Conservation (phyloP, 306 rosid genomes). For the Dryas octopetala region DNA sequence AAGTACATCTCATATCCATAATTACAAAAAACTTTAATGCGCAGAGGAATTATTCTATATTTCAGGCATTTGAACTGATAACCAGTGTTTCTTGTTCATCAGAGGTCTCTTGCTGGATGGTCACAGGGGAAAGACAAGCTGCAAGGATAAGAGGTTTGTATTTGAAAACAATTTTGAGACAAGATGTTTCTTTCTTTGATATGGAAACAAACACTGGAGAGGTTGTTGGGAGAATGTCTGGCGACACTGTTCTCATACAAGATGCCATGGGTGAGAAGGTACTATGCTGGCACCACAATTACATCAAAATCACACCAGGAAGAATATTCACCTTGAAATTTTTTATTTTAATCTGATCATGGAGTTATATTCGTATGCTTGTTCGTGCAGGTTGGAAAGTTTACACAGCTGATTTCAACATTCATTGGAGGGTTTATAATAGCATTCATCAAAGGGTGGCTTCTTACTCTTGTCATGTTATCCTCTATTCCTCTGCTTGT, state of each 20-base stretch:
- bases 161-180: conserved; percentile 80
- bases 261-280: conserved; percentile 99
- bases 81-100: conserved; percentile 25
- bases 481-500: conserved; percentile 76
- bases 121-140: conserved; percentile 93
- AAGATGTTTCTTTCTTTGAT: conserved; percentile 84
- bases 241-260: conserved; percentile 90
- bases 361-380: conserved; percentile 1
- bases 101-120: conserved; percentile 95
- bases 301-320: not conserved
- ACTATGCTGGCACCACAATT: conserved; percentile 12
- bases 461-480: conserved; percentile 74
- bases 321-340: not conserved
- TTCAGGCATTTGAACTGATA: not conserved
- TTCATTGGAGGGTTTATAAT: conserved; percentile 66
- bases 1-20: not conserved
- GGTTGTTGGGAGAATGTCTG: conserved; percentile 89
- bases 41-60: not conserved
- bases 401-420: conserved; percentile 61
- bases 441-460: conserved; percentile 87
- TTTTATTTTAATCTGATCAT: not conserved
- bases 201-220: conserved; percentile 87
- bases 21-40: not conserved
- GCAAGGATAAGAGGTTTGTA: conserved; percentile 80
- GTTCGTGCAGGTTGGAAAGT: conserved; percentile 71